Evolutionary conservation across 108 stramenopile species (phyloP).

Genomic region (Schizochytrium sp.): DNA sequence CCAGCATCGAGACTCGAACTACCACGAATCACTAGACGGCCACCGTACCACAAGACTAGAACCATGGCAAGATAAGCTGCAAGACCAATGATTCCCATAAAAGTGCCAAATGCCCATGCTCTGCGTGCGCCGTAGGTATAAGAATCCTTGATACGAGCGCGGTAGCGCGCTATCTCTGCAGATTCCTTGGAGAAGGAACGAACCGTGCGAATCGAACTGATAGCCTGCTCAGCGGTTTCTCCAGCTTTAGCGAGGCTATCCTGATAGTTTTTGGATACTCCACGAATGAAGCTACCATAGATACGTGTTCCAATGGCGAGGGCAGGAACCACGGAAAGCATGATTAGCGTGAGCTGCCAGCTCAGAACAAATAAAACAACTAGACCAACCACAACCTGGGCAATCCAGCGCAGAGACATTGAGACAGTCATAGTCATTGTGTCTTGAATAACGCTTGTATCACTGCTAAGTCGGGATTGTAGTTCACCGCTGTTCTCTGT

Average conservation of each 20-base stretch:
- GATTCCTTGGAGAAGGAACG: slow-evolving; percentile 84
- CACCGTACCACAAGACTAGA: slow-evolving; percentile 82
- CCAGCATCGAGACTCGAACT: slow-evolving; percentile 76
- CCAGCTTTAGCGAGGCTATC: slow-evolving; percentile 81
- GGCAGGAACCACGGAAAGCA: slow-evolving; percentile 74
- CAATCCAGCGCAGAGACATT: slow-evolving; percentile 73
- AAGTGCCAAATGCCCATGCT: slow-evolving; percentile 72
- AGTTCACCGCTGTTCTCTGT: slow-evolving; percentile 83
- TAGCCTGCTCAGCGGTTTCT: slow-evolving; percentile 79
- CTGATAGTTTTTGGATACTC: slow-evolving; percentile 79
- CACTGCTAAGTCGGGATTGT: slow-evolving; percentile 78
- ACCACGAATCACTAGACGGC: slow-evolving; percentile 78
- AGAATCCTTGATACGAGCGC: slow-evolving; percentile 61
- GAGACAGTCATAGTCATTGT: slow-evolving; percentile 75
- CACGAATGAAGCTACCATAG: slow-evolving; percentile 73
- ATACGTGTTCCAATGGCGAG: slow-evolving; percentile 74
- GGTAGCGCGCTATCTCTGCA: slow-evolving; percentile 75
- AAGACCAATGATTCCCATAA: slow-evolving; percentile 76
- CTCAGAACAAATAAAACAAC: slow-evolving; percentile 81
- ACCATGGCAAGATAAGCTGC: slow-evolving; percentile 72
- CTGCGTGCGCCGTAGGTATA: slow-evolving; percentile 75
- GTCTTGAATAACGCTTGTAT: slow-evolving; percentile 81
- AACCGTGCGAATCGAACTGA: slow-evolving; percentile 82
- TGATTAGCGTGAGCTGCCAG: slow-evolving; percentile 76
- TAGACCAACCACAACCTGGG: slow-evolving; percentile 74